phyloP scores from a whole-genome alignment of 2,329 filamentous ascomycete genomes.

The Calonectria pseudoreteaudii region DNA sequence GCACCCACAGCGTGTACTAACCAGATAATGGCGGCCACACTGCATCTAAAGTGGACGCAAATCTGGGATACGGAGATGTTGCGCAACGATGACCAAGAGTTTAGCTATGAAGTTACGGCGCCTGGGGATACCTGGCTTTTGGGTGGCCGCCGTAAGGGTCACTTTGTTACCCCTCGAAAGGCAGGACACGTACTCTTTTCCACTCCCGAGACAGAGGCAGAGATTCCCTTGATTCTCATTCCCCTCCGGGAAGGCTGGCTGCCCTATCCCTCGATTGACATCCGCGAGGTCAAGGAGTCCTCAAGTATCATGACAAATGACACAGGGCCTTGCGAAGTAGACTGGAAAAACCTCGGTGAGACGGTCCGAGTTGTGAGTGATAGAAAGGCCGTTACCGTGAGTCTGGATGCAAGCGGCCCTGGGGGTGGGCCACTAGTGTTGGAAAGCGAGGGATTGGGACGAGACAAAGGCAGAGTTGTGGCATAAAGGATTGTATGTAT shows the following conservation, averaged over 20 bases:
- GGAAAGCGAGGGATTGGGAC: constrained; percentile 63
- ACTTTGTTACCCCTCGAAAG: constrained; percentile 72
- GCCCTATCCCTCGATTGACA: constrained; percentile 83
- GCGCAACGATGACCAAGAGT: constrained; percentile 69
- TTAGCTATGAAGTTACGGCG: constrained; percentile 84
- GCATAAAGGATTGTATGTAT: constrained; percentile 41
- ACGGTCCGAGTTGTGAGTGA: constrained; percentile 80
- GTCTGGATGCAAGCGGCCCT: constrained; percentile 74
- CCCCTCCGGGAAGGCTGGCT: constrained; percentile 83
- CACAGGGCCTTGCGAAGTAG: constrained; percentile 74
- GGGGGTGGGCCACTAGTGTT: constrained; percentile 75
- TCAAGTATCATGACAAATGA: constrained; percentile 32
- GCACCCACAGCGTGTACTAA: constrained; percentile 68
- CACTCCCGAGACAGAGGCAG: constrained; percentile 63
- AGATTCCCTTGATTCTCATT: constrained; percentile 80
- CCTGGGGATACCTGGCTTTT: constrained; percentile 85
- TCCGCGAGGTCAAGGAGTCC: constrained; percentile 68
- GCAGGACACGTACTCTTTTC: constrained; percentile 56
- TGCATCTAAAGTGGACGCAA: constrained; percentile 73
- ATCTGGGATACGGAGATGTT: constrained; percentile 66
- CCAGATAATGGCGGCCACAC: constrained; percentile 71
- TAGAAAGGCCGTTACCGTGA: constrained; percentile 78
- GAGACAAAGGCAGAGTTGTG: constrained; percentile 51
- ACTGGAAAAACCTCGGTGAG: constrained; percentile 83
- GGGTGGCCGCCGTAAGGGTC: constrained; percentile 82